Conservation (phyloP, 2,329 filamentous ascomycete genomes). For the Zymoseptoria crescenta region DNA sequence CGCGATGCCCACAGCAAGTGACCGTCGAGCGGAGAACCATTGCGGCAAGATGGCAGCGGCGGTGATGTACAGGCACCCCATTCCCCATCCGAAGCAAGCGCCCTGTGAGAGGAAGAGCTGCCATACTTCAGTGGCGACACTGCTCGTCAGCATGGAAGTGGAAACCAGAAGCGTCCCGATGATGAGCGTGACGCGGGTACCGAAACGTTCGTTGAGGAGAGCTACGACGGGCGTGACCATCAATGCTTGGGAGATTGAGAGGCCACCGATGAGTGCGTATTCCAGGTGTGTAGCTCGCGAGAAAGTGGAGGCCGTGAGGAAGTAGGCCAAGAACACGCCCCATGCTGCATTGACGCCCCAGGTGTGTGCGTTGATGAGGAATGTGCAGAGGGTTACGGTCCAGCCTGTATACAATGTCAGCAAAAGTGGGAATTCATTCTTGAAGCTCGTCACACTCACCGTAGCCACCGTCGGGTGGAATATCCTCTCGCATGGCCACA, state of each 20-base stretch:
- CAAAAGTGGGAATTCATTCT: neutral
- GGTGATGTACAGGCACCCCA: constrained; percentile 66
- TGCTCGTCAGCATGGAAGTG: constrained; percentile 57
- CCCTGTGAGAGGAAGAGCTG: constrained; percentile 68
- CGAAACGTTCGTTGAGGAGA: constrained; percentile 48
- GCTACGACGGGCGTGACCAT: constrained; percentile 60
- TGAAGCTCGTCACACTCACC: constrained; percentile 11
- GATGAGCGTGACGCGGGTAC: constrained; percentile 55
- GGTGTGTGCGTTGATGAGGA: constrained; percentile 32
- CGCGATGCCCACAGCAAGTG: constrained; percentile 58
- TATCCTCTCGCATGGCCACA: constrained; percentile 25
- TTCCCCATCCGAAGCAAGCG: constrained; percentile 62
- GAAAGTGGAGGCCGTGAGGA: constrained; percentile 55
- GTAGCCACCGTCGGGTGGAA: constrained; percentile 53
- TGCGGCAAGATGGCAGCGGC: constrained; percentile 59
- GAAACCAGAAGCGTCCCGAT: constrained; percentile 58
- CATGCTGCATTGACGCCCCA: constrained; percentile 38
- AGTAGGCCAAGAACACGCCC: constrained; percentile 69
- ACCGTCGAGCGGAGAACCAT: constrained; percentile 62
- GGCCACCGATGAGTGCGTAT: constrained; percentile 67
- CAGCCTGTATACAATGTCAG: constrained; percentile 28
- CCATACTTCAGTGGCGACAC: constrained; percentile 61
- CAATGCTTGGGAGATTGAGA: constrained; percentile 57
- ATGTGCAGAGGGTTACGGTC: constrained; percentile 39
- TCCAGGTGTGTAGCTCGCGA: constrained; percentile 53